Percentiles rank a stretch among this genome's conserved stretches.
Conservation (phyloP, 1,139 yeast genomes). For the Hyphopichia burtonii region DNA sequence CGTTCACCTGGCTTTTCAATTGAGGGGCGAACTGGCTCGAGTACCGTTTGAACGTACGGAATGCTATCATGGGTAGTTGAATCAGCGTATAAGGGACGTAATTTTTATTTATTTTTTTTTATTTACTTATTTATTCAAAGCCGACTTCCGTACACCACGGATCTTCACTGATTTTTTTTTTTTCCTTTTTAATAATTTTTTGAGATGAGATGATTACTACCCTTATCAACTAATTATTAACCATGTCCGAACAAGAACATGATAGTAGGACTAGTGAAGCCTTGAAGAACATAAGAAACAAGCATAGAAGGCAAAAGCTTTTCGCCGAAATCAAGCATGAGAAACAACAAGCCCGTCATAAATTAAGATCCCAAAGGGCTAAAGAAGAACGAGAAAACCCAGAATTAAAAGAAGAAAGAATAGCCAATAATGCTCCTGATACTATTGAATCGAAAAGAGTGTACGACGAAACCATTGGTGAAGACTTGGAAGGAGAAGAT, state of each 20-base stretch:
- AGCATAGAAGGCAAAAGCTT: slow-evolving; percentile 75
- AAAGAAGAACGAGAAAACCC: slow-evolving; percentile 84
- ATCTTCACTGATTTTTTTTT: neutral
- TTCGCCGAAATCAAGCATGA: slow-evolving; percentile 74
- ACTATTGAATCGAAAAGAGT: slow-evolving; percentile 89
- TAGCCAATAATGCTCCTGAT: slow-evolving; percentile 76
- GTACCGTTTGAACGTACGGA: neutral
- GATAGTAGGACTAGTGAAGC: slow-evolving; percentile 1
- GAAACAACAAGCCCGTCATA: slow-evolving; percentile 74
- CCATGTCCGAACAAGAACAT: slow-evolving; percentile 8
- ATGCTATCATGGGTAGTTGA: too few species aligned
- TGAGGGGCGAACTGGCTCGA: neutral
- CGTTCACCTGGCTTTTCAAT: slow-evolving; percentile 1
- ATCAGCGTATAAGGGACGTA: too few species aligned
- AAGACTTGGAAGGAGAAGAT: slow-evolving; percentile 78
- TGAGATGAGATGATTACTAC: neutral
- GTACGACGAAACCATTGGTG: slow-evolving; percentile 81
- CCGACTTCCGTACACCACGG: neutral
- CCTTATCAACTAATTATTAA: neutral
- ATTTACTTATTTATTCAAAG: too few species aligned
- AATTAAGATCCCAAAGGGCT: slow-evolving; percentile 71
- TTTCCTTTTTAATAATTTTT: neutral
- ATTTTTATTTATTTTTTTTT: too few species aligned
- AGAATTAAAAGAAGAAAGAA: slow-evolving; percentile 73
- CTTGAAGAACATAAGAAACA: slow-evolving; percentile 60